phyloP scores from a whole-genome alignment of 73 alveolate species.

The Paramecium bursaria region DNA sequence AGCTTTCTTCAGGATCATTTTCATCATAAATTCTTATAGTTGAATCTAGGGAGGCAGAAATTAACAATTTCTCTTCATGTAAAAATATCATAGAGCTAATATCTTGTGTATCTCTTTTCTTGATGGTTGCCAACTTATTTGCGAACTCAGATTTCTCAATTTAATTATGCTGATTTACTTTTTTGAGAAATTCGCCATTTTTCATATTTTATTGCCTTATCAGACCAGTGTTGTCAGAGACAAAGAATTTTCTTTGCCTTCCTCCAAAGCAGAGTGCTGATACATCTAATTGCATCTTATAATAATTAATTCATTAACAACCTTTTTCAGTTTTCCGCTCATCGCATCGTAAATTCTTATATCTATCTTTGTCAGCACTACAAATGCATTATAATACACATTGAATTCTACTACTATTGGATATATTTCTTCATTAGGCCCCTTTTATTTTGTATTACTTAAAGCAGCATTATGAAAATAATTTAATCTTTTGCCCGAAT shows the following conservation, averaged over 20 bases:
- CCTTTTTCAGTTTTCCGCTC: conserved; percentile 87
- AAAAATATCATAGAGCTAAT: conserved; percentile 72
- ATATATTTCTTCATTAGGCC: conserved; percentile 78
- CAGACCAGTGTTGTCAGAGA: conserved; percentile 91
- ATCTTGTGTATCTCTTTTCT: conserved; percentile 73
- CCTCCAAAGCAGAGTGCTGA: conserved; percentile 87
- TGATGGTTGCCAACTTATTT: conserved; percentile 74
- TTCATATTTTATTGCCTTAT: conserved; percentile 90
- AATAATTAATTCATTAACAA: conserved; percentile 84
- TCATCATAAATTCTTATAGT: conserved; percentile 90
- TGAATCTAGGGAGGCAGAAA: conserved; percentile 89
- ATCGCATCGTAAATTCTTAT: conserved; percentile 89
- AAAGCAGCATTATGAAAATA: conserved; percentile 63
- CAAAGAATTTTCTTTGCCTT: conserved; percentile 86
- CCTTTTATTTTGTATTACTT: conserved; percentile 53
- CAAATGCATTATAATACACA: conserved; percentile 80
- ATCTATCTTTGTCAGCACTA: conserved; percentile 83
- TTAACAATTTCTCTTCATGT: conserved; percentile 81
- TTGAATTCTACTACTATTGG: conserved; percentile 90
- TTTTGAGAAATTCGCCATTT: conserved; percentile 81
- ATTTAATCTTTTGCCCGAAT: conserved; percentile 62
- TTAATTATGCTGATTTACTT: conserved; percentile 72
- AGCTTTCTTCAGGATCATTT: conserved; percentile 89
- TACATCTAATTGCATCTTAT: conserved; percentile 82
- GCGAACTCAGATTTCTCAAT: conserved; percentile 76